A percentile compares a stretch with the other conserved stretches of the same genome.
These are phyloP conservation scores for Kwoniella sp. DNA, from an alignment of 768 basidiomycete genomes.

Conservation along the genomic window DNA sequence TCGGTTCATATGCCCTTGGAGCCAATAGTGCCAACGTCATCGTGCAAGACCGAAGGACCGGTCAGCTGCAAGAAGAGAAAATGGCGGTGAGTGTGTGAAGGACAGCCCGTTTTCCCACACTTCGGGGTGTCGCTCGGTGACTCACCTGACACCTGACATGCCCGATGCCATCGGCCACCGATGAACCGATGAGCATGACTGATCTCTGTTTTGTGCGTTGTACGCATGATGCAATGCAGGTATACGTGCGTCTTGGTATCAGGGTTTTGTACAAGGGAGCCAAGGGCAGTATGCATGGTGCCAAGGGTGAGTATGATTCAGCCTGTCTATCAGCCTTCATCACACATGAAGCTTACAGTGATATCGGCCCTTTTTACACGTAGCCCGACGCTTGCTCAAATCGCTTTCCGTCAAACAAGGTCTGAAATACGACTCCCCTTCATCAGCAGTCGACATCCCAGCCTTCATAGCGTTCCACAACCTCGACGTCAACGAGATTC, in stretches of 20 bases:
- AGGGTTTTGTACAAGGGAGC: constrained; percentile 87
- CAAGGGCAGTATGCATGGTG: constrained; percentile 84
- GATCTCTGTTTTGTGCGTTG: background rate
- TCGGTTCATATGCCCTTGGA: constrained; percentile 84
- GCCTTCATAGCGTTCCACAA: constrained; percentile 87
- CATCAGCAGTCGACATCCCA: constrained; percentile 80
- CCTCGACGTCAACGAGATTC: constrained; percentile 77
- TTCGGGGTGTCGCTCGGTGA: background rate
- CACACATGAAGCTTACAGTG: no score
- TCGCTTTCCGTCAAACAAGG: constrained; percentile 93
- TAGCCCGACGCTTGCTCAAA: constrained; percentile 80
- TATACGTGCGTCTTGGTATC: constrained; percentile 90
- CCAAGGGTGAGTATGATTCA: constrained; percentile 67
- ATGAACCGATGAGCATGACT: background rate
- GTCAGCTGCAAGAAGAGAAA: constrained; percentile 94
- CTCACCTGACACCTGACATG: background rate
- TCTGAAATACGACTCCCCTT: constrained; percentile 82
- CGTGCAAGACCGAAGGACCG: constrained; percentile 89
- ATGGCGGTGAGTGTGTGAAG: constrained; percentile 68
- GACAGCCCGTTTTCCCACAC: background rate
- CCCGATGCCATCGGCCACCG: background rate
- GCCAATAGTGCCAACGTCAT: constrained; percentile 98
- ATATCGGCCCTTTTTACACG: background rate
- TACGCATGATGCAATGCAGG: no score
- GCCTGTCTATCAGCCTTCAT: no score